These are phyloP conservation scores for Camelina sativa DNA, from an alignment of 345 rosid species.

Conservation along the genomic window DNA sequence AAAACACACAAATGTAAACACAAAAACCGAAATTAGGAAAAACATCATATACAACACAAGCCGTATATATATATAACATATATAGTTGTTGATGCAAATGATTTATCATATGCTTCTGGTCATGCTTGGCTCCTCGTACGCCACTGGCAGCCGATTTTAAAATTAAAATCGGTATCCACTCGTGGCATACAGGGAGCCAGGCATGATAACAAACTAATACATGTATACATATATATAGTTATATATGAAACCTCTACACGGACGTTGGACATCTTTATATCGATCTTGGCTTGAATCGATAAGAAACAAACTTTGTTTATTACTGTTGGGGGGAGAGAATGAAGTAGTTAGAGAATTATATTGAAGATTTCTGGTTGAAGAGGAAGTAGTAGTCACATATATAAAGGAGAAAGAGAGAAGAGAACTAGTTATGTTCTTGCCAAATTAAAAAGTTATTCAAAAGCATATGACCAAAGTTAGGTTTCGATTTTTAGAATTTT, in stretches of 20 bases:
- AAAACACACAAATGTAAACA: not conserved
- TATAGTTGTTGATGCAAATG: not conserved
- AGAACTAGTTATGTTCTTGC: constrained; percentile 22
- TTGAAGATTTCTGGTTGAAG: constrained; percentile 29
- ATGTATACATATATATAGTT: not conserved
- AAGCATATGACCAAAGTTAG: constrained; percentile 34
- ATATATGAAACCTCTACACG: not conserved
- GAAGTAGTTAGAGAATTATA: constrained; percentile 18
- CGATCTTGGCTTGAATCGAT: not conserved
- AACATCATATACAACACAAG: not conserved
- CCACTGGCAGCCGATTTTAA: constrained; percentile 38
- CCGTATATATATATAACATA: not conserved
- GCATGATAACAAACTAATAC: constrained; percentile 14
- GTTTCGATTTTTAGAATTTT: not conserved
- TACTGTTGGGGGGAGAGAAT: constrained; percentile 13
- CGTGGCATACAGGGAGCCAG: constrained; percentile 49
- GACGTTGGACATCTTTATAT: constrained; percentile 21
- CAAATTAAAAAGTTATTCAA: constrained; percentile 27
- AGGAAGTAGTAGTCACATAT: constrained; percentile 15
- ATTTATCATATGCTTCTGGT: not conserved
- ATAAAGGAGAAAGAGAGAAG: constrained; percentile 36
- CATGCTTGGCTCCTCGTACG: constrained; percentile 47
- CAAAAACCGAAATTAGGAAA: not conserved
- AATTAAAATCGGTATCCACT: constrained; percentile 26
- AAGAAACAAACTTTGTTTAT: not conserved